Evolutionary conservation across 805 yeast species (phyloP).

Genomic region (Kodamaea nitidulidarum): DNA sequence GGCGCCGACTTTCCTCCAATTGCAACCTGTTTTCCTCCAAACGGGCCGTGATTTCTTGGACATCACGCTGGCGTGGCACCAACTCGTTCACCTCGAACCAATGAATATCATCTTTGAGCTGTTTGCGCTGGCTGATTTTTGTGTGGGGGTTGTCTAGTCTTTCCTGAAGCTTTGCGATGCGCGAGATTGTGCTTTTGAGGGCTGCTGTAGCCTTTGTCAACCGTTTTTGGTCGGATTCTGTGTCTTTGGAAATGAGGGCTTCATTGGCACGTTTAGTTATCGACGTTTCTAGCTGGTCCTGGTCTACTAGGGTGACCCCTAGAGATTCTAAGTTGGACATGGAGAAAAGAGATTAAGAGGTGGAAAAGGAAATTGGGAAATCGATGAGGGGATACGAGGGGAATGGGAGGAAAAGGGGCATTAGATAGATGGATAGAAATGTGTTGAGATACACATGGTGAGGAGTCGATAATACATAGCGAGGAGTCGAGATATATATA

Average conservation of each 20-base stretch:
- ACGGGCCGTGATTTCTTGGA: conserved; percentile 46
- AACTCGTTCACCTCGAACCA: conserved; percentile 50
- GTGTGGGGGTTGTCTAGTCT: conserved; percentile 50
- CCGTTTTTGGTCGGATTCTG: conserved; percentile 71
- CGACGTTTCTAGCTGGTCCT: conserved; percentile 68
- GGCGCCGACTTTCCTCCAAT: conserved; percentile 20
- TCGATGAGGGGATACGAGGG: too few relatives aligned
- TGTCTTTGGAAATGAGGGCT: conserved; percentile 56
- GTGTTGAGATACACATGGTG: too few relatives aligned
- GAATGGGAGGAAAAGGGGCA: too few relatives aligned
- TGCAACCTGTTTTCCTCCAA: conserved; percentile 38
- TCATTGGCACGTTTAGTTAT: conserved; percentile 68
- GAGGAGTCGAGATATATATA: too few relatives aligned
- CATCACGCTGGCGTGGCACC: conserved; percentile 52
- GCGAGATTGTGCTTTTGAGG: conserved; percentile 39
- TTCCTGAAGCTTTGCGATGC: conserved; percentile 44
- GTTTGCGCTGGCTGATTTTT: conserved; percentile 61
- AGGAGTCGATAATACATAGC: too few relatives aligned
- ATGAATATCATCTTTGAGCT: conserved; percentile 49
- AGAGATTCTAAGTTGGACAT: conserved; percentile 5
- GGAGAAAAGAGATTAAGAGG: background rate
- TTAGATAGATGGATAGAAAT: too few relatives aligned
- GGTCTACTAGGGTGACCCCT: conserved; percentile 61
- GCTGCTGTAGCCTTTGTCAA: conserved; percentile 61
- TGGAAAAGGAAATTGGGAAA: background rate